Conservation (phyloP, 208 protist species). For the Tritrichomonas foetus region DNA sequence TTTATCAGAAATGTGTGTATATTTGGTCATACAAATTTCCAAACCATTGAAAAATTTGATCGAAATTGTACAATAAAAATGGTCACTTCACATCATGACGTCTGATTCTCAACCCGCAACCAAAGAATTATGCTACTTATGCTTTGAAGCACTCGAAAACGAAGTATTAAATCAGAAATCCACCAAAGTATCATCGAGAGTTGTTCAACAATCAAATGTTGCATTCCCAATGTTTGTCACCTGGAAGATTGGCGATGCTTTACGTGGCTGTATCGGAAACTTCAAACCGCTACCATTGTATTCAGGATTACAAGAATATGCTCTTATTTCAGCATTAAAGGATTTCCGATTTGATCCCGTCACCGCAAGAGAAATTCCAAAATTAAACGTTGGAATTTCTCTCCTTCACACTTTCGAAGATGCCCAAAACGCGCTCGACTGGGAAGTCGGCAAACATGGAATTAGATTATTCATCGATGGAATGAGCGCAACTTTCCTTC, state of each 20-base stretch:
- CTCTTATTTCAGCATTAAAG: not conserved
- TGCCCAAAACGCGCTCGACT: not conserved
- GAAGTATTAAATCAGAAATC: not conserved
- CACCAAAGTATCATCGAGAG: not conserved
- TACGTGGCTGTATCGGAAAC: not conserved
- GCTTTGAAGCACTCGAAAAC: slow-evolving; percentile 16
- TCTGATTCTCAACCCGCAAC: no score
- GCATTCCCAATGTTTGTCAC: slow-evolving; percentile 30
- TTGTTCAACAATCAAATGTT: not conserved
- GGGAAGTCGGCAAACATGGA: not conserved
- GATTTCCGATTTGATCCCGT: not conserved
- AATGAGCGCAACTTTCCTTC: not conserved
- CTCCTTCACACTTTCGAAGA: not conserved
- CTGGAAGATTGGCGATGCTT: not conserved
- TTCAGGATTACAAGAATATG: not conserved
- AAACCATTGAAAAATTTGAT: no score
- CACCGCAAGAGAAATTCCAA: not conserved
- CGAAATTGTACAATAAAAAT: no score
- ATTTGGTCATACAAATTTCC: no score
- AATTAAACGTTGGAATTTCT: not conserved
- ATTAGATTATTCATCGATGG: slow-evolving; percentile 18
- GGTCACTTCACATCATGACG: no score
- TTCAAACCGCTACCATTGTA: not conserved
- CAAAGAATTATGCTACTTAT: not conserved
- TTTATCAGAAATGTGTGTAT: no score